Base-by-base conservation (phyloP, 2,329 filamentous ascomycete species). In the Alternaria gansuensis region DNA sequence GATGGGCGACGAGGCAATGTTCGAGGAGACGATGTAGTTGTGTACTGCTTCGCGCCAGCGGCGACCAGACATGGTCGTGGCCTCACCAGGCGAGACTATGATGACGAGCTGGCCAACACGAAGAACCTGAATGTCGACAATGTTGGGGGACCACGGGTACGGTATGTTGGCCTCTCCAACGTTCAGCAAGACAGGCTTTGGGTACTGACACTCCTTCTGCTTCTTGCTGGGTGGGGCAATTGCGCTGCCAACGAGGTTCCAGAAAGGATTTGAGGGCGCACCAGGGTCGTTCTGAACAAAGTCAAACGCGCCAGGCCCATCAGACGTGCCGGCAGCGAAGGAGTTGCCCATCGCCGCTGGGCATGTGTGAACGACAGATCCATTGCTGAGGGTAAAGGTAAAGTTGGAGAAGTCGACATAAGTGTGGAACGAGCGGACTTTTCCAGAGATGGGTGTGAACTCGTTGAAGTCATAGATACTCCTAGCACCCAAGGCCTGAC, bases 281-380 rank as follows among this genome's bases (percentile, higher is more conserved):
- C 88, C 88, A 0, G 89, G 88, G 64, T 91, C 86, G 65, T 93
- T 93, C 73, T 98, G 94, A 1, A 91, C 95, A 75, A 98, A 97
- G 77, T 98, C 94, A 70, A 97, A 96, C 0, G 88, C 88, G 0
- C 94, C 94, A 0, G 94, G 93, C 5, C 94, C 92, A 75, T 98
- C 94, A 0, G 92, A 91, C 0, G 94, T 98, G 10, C 94, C 94
- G 1, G 91, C 94, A 0, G 94, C 94, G 74, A 98, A 98, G 0
- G 91, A 93, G 74, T 95, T 96, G 5, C 94, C 94, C 59, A 98
- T 81, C 0, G 93, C 92, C 0, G 93, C 93, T 3, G 93, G 89
- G 68, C 94, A 98, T 0, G 93, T 96, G 49, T 80, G 82, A 6
- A 88, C 90, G 29, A 79, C 79, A 3, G 86, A 87, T 44, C 91